Conservation (phyloP, 805 yeast species). For the Myxozyma neglecta region DNA sequence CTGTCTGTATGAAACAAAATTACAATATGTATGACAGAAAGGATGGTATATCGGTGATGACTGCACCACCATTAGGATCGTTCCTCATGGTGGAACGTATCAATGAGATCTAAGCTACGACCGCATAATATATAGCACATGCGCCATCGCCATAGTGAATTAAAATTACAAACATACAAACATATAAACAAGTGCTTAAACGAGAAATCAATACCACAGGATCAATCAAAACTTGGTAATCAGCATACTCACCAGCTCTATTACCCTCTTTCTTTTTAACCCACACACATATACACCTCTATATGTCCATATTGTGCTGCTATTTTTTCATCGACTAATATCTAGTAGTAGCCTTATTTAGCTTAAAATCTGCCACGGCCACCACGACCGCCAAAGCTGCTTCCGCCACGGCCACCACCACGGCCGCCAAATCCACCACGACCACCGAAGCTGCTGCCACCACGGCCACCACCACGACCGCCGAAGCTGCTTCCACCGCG, state of each 20-base stretch:
- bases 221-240: not conserved
- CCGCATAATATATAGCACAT: not conserved
- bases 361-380: constrained; percentile 27
- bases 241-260: not conserved
- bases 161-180: not conserved
- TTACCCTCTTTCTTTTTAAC: not conserved
- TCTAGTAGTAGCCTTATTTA: not conserved
- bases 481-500: constrained; percentile 40
- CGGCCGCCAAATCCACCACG: constrained; percentile 35
- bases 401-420: constrained; percentile 38
- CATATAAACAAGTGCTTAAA: not conserved
- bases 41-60: too few relatives aligned
- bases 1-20: too few relatives aligned
- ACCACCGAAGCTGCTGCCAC: constrained; percentile 34
- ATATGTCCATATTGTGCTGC: not conserved
- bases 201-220: not conserved
- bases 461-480: constrained; percentile 39
- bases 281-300: too few relatives aligned
- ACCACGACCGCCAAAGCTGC: constrained; percentile 41
- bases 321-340: not conserved
- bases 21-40: too few relatives aligned
- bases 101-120: not conserved
- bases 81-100: too few relatives aligned
- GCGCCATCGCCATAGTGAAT: constrained; percentile 2
- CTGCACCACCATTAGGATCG: too few relatives aligned